phyloP scores from a whole-genome alignment of 164 flowering plant genomes.

The Nymphaea colorata region DNA sequence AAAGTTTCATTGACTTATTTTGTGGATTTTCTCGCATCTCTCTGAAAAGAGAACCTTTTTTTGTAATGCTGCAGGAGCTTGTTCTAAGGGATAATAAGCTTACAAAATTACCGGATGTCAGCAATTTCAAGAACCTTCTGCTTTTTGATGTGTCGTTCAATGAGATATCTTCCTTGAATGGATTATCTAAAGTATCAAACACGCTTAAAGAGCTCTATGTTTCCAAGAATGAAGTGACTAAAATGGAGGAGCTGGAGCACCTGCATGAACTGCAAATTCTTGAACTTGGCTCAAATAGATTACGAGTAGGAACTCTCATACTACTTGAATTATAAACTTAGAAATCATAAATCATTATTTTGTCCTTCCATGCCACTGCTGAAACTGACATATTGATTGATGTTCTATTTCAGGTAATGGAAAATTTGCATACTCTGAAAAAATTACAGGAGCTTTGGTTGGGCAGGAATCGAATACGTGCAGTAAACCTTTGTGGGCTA shows the following conservation, averaged over 20 bases:
- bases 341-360: no score
- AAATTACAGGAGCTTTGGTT: conserved; percentile 90
- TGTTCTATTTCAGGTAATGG: conserved; percentile 65
- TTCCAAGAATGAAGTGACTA: conserved; percentile 86
- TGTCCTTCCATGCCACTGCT: not conserved
- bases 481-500: conserved; percentile 72
- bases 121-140: conserved; percentile 64
- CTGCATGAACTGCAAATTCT: conserved; percentile 65
- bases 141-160: conserved; percentile 95
- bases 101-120: conserved; percentile 68
- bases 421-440: conserved; percentile 54
- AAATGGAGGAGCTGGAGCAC: conserved; percentile 89
- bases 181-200: conserved; percentile 52
- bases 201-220: conserved; percentile 88
- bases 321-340: not conserved
- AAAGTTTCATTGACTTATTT: no score
- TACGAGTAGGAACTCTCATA: conserved; percentile 44
- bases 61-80: conserved; percentile 41
- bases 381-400: not conserved
- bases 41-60: no score
- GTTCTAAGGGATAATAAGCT: conserved; percentile 85
- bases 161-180: conserved; percentile 66
- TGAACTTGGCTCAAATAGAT: conserved; percentile 94
- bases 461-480: conserved; percentile 77
- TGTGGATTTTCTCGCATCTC: no score